Base-by-base conservation (phyloP, 805 yeast genomes). In the Spathaspora boniae region DNA sequence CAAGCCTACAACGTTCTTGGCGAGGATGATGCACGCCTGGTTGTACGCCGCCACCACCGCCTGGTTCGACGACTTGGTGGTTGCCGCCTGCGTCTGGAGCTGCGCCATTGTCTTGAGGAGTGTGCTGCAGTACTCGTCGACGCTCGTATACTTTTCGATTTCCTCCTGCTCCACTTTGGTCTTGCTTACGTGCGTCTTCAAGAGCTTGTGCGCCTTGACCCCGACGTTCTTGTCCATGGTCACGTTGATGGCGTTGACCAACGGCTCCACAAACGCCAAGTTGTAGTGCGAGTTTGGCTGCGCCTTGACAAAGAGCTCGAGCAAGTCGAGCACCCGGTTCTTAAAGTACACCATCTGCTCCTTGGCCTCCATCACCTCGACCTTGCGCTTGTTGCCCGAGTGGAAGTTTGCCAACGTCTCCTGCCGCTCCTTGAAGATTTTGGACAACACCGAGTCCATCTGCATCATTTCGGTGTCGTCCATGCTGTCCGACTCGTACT, bases 391-490 rank as follows among this genome's bases (percentile, higher is more conserved):
- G 54, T 70, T 83, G 22, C 88, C 88, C 3, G 74, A 61, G 21
- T 65, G 63, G 17, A 65, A 46, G 6, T 53, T 54, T 7, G 76
- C 59, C 36, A 86, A 57, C 0, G 85, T 83, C 41, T 76, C 79
- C 46, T 80, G 78, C 48, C 97, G 76, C 49, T 87, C 91, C 50
- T 82, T 77, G 71, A 91, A 91, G 37, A 91, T 91, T 36, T 72
- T 73, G 0, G 96, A 76, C 20, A 91, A 65, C 42, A 87, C 93
- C 16, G 72, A 84, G 54, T 91, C 98, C 48, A 91, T 74, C 15
- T 89, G 94, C 81, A 88, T 79, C 98, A 91, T 91, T 55, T 88
- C 88, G 49, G 89, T 96, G 58, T 89, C 97, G 41, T 89, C 95
- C 94, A 88, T 86, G 0, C 91, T 80, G 27, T 63, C 70, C 0